phyloP scores from a whole-genome alignment of 1,284 basidiomycete species.

The Pascua guehoae region DNA sequence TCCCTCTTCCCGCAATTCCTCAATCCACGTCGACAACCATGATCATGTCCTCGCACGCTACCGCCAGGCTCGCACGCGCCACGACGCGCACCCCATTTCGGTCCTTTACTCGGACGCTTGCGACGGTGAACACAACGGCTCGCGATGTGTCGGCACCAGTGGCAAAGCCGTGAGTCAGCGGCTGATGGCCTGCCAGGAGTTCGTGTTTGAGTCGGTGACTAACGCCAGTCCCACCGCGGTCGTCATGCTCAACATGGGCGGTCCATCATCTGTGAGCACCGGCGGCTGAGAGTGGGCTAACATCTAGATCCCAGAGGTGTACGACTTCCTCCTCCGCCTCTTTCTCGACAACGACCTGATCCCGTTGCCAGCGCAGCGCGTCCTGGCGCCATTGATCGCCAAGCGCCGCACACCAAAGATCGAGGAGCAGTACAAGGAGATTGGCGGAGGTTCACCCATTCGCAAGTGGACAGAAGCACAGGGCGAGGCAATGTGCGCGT shows the following conservation, averaged over 20 bases:
- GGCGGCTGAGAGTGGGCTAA: background rate
- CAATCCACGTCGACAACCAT: too few relatives aligned
- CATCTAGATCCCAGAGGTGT: conserved; percentile 73
- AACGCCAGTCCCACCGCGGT: conserved; percentile 57
- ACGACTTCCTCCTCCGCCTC: conserved; percentile 86
- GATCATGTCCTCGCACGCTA: too few relatives aligned
- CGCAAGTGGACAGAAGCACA: conserved; percentile 83
- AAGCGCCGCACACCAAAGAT: conserved; percentile 88
- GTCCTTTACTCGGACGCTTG: too few relatives aligned
- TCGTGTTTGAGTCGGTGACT: too few relatives aligned
- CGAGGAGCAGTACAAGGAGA: conserved; percentile 87
- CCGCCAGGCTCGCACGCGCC: too few relatives aligned
- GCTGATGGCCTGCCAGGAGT: too few relatives aligned
- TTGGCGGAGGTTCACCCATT: conserved; percentile 98
- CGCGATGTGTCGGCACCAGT: too few relatives aligned
- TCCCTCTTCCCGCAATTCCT: too few relatives aligned
- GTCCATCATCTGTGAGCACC: conserved; percentile 74
- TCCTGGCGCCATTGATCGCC: conserved; percentile 86
- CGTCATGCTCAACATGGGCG: conserved; percentile 99
- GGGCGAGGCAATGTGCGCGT: conserved; percentile 80
- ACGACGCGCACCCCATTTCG: too few relatives aligned
- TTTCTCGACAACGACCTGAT: conserved; percentile 96
- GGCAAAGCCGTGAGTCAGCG: too few relatives aligned
- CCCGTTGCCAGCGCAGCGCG: conserved; percentile 85
- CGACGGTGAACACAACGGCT: too few relatives aligned